Percentiles rank a stretch among this genome's conserved stretches.
These are phyloP conservation scores for Sanghuangporus weigelae DNA, from an alignment of 1,284 basidiomycete species.

Conservation along the genomic window DNA sequence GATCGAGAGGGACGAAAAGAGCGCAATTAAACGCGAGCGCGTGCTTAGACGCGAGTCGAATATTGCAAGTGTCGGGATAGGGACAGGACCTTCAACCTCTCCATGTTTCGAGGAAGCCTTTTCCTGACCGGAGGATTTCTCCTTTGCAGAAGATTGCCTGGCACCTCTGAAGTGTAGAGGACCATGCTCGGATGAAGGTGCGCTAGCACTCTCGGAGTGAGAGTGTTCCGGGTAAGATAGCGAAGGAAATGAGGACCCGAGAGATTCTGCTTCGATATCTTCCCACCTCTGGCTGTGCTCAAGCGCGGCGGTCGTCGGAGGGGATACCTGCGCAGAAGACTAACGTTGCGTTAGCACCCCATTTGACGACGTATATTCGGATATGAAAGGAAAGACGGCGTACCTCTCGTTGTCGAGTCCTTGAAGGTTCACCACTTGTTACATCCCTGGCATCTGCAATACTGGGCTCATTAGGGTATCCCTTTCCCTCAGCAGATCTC, in stretches of 20 bases:
- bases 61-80: conserved; percentile 72
- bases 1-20: conserved; percentile 83
- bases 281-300: conserved; percentile 63
- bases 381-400: neutral
- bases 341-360: neutral
- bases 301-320: conserved; percentile 29
- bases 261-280: conserved; percentile 44
- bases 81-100: conserved; percentile 28
- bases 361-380: neutral
- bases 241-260: conserved; percentile 72
- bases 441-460: conserved; percentile 42
- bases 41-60: conserved; percentile 66
- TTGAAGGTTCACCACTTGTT: conserved; percentile 39
- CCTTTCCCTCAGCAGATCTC: neutral
- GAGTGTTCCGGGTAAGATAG: conserved; percentile 59
- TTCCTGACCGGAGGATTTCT: conserved; percentile 23
- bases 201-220: conserved; percentile 3
- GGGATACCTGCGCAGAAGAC: conserved; percentile 3
- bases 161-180: neutral
- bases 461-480: conserved; percentile 24
- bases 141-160: conserved; percentile 4
- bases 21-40: conserved; percentile 61
- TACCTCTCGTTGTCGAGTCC: conserved; percentile 17
- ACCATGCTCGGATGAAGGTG: conserved; percentile 13
- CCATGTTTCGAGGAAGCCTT: conserved; percentile 19